Conservation (phyloP, 495 filamentous ascomycete genomes). For the Lindgomyces ingoldianus region DNA sequence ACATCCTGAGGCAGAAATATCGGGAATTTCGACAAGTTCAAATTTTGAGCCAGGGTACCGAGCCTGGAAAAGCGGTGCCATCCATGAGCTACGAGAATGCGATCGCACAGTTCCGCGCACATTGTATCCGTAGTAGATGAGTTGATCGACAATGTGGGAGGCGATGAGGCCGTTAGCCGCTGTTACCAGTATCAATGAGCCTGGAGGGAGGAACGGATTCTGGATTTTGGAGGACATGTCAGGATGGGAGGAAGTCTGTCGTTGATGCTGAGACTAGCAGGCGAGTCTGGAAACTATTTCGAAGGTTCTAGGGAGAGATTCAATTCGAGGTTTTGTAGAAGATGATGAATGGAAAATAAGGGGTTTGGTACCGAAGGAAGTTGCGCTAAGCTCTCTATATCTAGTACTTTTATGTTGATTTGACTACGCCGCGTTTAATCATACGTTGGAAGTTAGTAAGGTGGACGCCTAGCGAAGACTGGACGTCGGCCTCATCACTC, state of each 20-base stretch:
- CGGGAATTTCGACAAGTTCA: conserved; percentile 14
- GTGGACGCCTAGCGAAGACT: no score
- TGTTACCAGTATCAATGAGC: conserved; percentile 39
- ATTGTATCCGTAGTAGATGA: conserved; percentile 35
- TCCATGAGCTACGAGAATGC: conserved; percentile 12
- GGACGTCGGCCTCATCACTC: no score
- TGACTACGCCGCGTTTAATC: no score
- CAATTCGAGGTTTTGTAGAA: no score
- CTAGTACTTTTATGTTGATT: no score
- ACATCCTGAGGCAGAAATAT: not conserved
- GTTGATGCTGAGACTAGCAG: no score
- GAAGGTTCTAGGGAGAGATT: no score
- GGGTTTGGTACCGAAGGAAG: no score
- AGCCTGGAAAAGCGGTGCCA: conserved; percentile 1
- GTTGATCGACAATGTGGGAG: conserved; percentile 42
- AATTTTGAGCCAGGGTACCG: conserved; percentile 1
- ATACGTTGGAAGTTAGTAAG: no score
- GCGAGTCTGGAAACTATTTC: no score
- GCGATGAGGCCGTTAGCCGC: conserved; percentile 46
- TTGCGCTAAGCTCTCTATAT: no score
- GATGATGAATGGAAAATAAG: no score
- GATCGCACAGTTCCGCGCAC: conserved; percentile 31
- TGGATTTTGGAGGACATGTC: not conserved
- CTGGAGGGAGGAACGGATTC: conserved; percentile 1
- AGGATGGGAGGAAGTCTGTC: not conserved